A percentile compares a stretch with the other conserved stretches of the same genome.
Conservation (phyloP, 352 stramenopile genomes). For the Phytophthora nicotianae region DNA sequence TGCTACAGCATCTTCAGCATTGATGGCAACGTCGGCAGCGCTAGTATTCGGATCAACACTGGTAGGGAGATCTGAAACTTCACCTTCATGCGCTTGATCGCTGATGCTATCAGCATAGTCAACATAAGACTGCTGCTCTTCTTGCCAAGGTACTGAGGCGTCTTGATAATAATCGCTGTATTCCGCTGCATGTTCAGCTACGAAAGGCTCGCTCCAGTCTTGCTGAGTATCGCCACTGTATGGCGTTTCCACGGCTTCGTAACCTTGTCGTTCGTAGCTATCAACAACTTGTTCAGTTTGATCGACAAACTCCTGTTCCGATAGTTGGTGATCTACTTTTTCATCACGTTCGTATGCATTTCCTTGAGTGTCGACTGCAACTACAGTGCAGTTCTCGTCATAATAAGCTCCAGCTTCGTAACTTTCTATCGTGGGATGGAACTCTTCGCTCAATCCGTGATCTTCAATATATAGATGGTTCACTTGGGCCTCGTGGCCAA, state of each 20-base stretch:
- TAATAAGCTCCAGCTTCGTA: constrained; percentile 3
- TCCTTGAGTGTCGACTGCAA: constrained; percentile 2
- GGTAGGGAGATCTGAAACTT: neutral
- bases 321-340: neutral
- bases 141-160: neutral
- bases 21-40: neutral
- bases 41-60: neutral
- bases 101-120: neutral
- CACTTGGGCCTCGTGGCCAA: neutral
- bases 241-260: neutral
- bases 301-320: constrained; percentile 6
- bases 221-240: neutral
- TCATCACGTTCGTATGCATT: neutral
- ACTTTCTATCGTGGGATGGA: neutral
- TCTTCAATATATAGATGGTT: neutral
- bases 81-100: constrained; percentile 2
- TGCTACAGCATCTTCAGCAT: neutral
- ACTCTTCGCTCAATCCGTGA: neutral
- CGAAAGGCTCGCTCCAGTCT: constrained; percentile 14
- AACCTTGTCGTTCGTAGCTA: constrained; percentile 2
- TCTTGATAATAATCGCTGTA: constrained; percentile 12
- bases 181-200: constrained; percentile 5
- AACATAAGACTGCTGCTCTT: constrained; percentile 9
- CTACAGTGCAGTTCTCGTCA: neutral
- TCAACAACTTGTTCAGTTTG: neutral